Evolutionary conservation across 495 filamentous ascomycete genomes (phyloP).

Genomic region (Penicillium pancosmium): DNA sequence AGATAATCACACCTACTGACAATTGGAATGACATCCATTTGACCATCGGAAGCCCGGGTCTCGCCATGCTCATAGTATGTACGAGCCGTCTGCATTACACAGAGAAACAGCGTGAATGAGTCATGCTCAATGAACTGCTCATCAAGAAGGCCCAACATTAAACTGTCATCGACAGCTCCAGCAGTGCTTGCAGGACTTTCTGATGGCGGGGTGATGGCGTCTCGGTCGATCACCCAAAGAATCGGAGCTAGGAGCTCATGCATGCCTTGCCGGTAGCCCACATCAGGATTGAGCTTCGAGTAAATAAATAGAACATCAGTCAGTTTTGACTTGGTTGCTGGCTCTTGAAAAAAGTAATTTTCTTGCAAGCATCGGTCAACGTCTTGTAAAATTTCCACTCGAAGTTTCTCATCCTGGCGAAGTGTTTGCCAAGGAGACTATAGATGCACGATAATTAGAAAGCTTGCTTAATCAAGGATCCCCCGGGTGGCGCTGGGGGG

Average conservation of each 20-base stretch:
- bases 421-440: slow-evolving; percentile 89
- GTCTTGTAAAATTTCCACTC: slow-evolving; percentile 93
- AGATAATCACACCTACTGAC: slow-evolving; percentile 83
- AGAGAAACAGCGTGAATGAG: slow-evolving; percentile 80
- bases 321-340: slow-evolving; percentile 76
- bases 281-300: slow-evolving; percentile 86
- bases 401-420: slow-evolving; percentile 78
- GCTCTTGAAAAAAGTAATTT: slow-evolving; percentile 83
- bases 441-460: slow-evolving; percentile 21
- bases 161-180: slow-evolving; percentile 36
- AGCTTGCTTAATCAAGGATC: not conserved
- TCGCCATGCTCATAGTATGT: slow-evolving; percentile 77
- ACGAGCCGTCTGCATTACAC: slow-evolving; percentile 84
- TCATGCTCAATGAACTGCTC: slow-evolving; percentile 81
- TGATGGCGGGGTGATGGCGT: slow-evolving; percentile 64
- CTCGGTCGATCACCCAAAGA: slow-evolving; percentile 82
- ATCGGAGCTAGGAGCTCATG: slow-evolving; percentile 93
- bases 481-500: not conserved
- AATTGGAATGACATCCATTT: slow-evolving; percentile 69
- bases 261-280: slow-evolving; percentile 96
- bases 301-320: slow-evolving; percentile 91
- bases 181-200: slow-evolving; percentile 22
- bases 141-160: slow-evolving; percentile 70
- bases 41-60: slow-evolving; percentile 41
- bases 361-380: slow-evolving; percentile 93